Base-by-base conservation (phyloP, 2,329 filamentous ascomycete species). In the Akanthomyces muscarius region DNA sequence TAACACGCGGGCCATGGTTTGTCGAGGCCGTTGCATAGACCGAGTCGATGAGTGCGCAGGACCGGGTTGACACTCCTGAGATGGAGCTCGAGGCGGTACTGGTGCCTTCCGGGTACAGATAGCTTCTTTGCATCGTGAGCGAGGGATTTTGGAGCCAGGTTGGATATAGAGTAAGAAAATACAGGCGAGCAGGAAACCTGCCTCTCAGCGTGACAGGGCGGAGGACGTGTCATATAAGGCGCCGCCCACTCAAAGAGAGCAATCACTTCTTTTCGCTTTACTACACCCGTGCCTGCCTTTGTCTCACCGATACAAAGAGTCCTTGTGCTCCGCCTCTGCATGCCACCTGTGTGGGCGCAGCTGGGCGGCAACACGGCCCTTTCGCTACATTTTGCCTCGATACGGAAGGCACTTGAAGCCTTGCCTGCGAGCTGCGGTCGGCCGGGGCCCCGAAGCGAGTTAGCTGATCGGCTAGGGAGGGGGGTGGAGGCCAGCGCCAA, bases 311-410 rank as follows among this genome's bases (percentile, higher is more conserved):
- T 62, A 50, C 60, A 62, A 56, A 50, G 25, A 44, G 8, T 38
- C 45, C 44, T 51, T 56, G 60, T 62, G 25, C 60, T 56, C 60
- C 60, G 60, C 60, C 60, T 55, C 59, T 51, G 57, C 36, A 51
- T 51, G 23, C 33, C 21, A 28, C 45, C 30, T 36, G 16, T 42
- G 58, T 44, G 50, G 50, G 59, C 45, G 44, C 60, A 50, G 59
- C 44, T 42, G 44, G 52, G 44, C 60, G 45, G 52, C 44, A 62
- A 50, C 23, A 38, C 18, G n/a, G 41, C 10, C n/a, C 11, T 13
- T n/a, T 61, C 51, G 50, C 50, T 38, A 16, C 25, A 44, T 55
- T 48, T 41, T 61, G 41, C 59, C 59, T 54, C 50, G 41, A 61
- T 61, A 18, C 51, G 51, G 59, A 61, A 61, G 59, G 28, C 41